Percentiles rank a stretch among this genome's conserved stretches.
These are phyloP conservation scores for Eucalyptus sideroxylon DNA, from an alignment of 345 rosid species.

Conservation along the genomic window DNA sequence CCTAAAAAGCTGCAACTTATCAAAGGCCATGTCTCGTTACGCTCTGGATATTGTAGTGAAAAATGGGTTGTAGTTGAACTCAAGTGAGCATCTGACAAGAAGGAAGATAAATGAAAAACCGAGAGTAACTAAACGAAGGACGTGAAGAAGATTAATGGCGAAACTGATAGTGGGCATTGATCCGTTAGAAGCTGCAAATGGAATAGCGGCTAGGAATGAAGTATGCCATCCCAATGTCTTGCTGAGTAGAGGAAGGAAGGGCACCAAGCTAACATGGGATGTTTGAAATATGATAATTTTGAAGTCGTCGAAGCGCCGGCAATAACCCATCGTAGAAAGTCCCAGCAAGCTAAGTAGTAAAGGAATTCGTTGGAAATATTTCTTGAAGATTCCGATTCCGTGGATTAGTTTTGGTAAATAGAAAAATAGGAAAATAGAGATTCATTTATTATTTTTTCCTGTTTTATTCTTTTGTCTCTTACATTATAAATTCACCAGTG, in stretches of 20 bases:
- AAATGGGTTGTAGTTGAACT: neutral
- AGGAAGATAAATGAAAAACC: neutral
- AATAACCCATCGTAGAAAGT: no score
- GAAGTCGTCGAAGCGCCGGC: neutral
- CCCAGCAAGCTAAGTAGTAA: no score
- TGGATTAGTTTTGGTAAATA: no score
- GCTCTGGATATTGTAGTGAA: neutral
- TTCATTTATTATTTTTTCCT: no score
- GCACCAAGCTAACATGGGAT: neutral
- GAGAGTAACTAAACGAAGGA: neutral
- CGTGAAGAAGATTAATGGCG: neutral
- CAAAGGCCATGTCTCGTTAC: neutral
- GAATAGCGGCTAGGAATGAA: neutral
- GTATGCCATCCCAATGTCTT: neutral
- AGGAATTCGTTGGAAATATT: no score
- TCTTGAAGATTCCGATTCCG: no score
- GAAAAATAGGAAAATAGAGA: no score
- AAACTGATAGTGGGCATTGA: neutral
- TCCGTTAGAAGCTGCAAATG: neutral
- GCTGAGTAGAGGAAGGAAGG: neutral
- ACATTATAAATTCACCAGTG: no score
- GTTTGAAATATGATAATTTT: neutral
- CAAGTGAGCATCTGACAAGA: neutral
- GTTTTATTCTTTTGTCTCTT: no score
- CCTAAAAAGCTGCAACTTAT: neutral